Conservation (phyloP, 768 basidiomycete genomes). For the Paxillus rubicundulus region DNA sequence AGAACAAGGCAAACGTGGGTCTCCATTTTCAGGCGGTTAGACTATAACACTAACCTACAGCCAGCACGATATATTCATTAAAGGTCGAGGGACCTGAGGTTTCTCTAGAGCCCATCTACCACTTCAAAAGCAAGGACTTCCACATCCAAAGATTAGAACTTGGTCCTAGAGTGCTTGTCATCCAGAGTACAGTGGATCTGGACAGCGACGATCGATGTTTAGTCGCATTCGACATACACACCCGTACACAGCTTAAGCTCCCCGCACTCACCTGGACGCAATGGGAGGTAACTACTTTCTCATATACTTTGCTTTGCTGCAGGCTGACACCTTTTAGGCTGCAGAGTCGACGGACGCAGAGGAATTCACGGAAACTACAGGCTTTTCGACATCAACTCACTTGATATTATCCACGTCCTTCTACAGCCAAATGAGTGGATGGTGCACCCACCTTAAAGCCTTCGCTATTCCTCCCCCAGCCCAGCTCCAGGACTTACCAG, state of each 20-base stretch:
- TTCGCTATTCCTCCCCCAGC: slow-evolving; percentile 10
- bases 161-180: slow-evolving; percentile 15
- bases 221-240: slow-evolving; percentile 16
- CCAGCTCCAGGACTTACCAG: background rate
- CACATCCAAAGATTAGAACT: slow-evolving; percentile 1
- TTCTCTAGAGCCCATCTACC: slow-evolving; percentile 11
- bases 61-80: slow-evolving; percentile 13
- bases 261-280: background rate
- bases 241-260: slow-evolving; percentile 4
- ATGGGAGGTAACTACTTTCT: slow-evolving; percentile 1
- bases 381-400: slow-evolving; percentile 22
- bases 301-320: background rate
- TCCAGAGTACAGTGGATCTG: background rate
- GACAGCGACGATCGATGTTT: background rate
- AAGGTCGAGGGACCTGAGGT: background rate
- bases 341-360: background rate
- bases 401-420: slow-evolving; percentile 10
- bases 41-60: background rate
- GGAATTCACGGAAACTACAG: background rate
- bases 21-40: background rate
- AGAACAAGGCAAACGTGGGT: slow-evolving; percentile 4
- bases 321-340: background rate
- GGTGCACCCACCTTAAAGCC: slow-evolving; percentile 10
- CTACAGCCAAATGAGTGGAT: background rate
- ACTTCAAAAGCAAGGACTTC: slow-evolving; percentile 5